phyloP scores from a whole-genome alignment of 2,329 filamentous ascomycete genomes.

The Xylaria sp. region DNA sequence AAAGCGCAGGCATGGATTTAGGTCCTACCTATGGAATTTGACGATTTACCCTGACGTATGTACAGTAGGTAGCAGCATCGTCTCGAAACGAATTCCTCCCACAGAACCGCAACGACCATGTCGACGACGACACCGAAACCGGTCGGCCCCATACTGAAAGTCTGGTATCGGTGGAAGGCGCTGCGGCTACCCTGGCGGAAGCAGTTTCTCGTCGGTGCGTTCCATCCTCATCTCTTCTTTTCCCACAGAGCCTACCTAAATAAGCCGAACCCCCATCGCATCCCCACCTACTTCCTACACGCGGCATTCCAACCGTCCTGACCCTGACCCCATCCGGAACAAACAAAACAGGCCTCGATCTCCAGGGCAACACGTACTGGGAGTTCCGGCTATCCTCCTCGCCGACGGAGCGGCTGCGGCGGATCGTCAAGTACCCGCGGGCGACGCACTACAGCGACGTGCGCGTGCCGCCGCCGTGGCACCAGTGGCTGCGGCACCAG shows the following conservation, averaged over 20 bases:
- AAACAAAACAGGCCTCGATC: constrained; percentile 57
- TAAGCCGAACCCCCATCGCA: background rate
- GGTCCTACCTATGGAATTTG: background rate
- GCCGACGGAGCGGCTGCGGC: constrained; percentile 53
- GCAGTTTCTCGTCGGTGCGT: constrained; percentile 62
- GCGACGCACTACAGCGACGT: constrained; percentile 58
- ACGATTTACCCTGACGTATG: background rate
- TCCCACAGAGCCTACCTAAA: background rate
- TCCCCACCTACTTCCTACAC: background rate
- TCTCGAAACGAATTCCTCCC: too few relatives aligned
- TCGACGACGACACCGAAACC: constrained; percentile 36
- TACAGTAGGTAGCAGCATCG: background rate
- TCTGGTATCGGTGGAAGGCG: constrained; percentile 65
- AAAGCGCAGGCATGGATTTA: background rate
- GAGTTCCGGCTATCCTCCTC: constrained; percentile 57
- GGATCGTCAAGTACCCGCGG: constrained; percentile 63
- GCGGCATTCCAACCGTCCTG: background rate
- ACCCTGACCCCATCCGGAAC: background rate
- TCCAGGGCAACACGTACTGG: constrained; percentile 70
- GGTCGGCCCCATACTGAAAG: constrained; percentile 42
- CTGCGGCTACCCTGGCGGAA: constrained; percentile 66
- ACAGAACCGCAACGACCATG: constrained; percentile 32
- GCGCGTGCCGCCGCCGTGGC: constrained; percentile 64
- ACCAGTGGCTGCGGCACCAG: constrained; percentile 69
- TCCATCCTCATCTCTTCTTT: constrained; percentile 3